phyloP scores from a whole-genome alignment of 345 rosid genomes.

The Lenwebbia sp. region DNA sequence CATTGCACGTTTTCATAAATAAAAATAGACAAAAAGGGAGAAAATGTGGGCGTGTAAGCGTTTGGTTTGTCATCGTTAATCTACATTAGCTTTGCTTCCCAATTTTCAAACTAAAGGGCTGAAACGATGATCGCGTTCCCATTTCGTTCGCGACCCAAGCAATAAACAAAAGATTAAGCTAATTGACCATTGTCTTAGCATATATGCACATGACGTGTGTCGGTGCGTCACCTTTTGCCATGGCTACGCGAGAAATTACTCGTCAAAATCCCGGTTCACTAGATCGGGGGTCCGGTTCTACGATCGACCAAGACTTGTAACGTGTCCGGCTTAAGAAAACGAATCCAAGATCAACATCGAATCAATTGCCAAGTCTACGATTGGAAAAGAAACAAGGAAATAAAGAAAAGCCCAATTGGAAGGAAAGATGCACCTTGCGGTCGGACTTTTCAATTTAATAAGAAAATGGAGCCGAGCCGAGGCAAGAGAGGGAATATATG shows the following conservation, averaged over 20 bases:
- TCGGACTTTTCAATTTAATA: not conserved
- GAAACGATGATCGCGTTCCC: not conserved
- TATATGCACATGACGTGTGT: not conserved
- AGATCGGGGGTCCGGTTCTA: not conserved
- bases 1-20: not conserved
- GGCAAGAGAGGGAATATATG: no score
- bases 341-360: not conserved
- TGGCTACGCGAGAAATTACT: not conserved
- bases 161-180: not conserved
- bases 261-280: not conserved
- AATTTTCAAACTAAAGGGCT: not conserved
- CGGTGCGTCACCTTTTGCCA: not conserved
- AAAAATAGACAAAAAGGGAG: not conserved
- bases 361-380: not conserved
- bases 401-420: not conserved
- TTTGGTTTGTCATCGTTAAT: not conserved
- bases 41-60: not conserved
- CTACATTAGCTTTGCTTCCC: not conserved
- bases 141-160: not conserved
- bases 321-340: not conserved
- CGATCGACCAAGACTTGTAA: not conserved
- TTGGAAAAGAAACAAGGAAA: not conserved
- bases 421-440: not conserved
- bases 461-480: not conserved
- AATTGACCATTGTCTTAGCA: not conserved